Base-by-base conservation (phyloP, 2,329 filamentous ascomycete species). In the Fusarium cyanostomum region DNA sequence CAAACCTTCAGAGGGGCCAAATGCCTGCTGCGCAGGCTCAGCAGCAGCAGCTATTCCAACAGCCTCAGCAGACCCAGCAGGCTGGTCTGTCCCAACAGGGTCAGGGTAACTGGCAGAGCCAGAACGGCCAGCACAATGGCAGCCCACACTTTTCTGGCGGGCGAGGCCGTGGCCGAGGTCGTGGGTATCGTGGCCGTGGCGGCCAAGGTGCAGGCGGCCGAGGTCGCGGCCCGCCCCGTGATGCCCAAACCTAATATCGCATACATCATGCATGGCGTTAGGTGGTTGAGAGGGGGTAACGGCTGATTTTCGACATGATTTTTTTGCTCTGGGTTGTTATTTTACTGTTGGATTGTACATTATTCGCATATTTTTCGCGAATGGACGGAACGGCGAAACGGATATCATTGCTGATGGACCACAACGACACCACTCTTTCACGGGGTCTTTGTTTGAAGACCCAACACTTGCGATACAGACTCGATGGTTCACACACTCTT, bases 261-360 rank as follows among this genome's bases (percentile, higher is more conserved):
- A 62, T 59, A 67, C 58, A 63, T 67, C 67, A 69, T 68, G 62
- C 61, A 66, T 64, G 68, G 68, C 66, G 63, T 68, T 69, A 67
- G 68, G 62, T 51, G 64, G 70, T 51, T 62, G 68, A 55, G 56
- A 55, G 39, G 59, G 63, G 62, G 56, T 62, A 42, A 52, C 49
- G 64, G 61, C 45, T 66, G 58, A 56, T 52, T 64, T 71, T 71
- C 62, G 67, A 72, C 68, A 73, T 73, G 70, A 62, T 62, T 70
- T 73, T 72, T 70, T 68, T 70, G 67, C 71, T 71, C 62, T 62
- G 60, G 61, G 62, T 65, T 66, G 62, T 66, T 68, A 62, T 73
- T 73, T 73, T 53, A 65, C 50, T 73, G 71, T 78, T 77, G 75
- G 75, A 78, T 77, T 78, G 77, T 78, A 78, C 72, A 78, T 73